These are phyloP conservation scores for Eruca vesicaria DNA, from an alignment of 441 rosid genomes.

Conservation along the genomic window DNA sequence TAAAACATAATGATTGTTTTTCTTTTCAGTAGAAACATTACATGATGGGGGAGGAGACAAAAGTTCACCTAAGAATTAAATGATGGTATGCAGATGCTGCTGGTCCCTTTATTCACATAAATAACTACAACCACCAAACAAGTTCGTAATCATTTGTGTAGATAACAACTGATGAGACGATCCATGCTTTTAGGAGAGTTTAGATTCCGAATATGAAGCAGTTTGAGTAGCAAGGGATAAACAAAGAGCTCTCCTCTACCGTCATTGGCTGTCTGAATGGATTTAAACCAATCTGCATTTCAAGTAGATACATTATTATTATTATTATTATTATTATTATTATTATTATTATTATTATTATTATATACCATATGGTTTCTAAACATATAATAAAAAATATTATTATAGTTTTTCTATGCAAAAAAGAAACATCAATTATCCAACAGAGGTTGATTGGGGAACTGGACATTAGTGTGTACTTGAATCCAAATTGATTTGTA, in stretches of 20 bases:
- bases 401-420: background rate
- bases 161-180: background rate
- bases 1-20: background rate
- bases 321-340: background rate
- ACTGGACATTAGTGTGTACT: constrained; percentile 5
- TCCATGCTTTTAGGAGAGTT: constrained; percentile 12
- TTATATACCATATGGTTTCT: background rate
- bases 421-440: constrained; percentile 6
- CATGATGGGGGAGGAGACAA: background rate
- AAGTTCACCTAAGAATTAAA: background rate
- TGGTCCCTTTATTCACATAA: constrained; percentile 28
- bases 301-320: constrained; percentile 9
- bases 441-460: constrained; percentile 9
- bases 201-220: constrained; percentile 80
- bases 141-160: background rate
- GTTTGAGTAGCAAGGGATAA: constrained; percentile 89
- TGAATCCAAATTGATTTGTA: constrained; percentile 1
- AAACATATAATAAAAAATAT: background rate
- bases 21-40: background rate
- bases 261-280: constrained; percentile 95
- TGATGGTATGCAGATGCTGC: constrained; percentile 4
- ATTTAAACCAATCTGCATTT: constrained; percentile 68
- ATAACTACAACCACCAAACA: constrained; percentile 18
- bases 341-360: background rate
- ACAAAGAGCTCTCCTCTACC: constrained; percentile 65